A percentile compares a stretch with the other conserved stretches of the same genome.
phyloP scores from a whole-genome alignment of 1,284 basidiomycete species.

The Microbotryum silenes-acaulis region DNA sequence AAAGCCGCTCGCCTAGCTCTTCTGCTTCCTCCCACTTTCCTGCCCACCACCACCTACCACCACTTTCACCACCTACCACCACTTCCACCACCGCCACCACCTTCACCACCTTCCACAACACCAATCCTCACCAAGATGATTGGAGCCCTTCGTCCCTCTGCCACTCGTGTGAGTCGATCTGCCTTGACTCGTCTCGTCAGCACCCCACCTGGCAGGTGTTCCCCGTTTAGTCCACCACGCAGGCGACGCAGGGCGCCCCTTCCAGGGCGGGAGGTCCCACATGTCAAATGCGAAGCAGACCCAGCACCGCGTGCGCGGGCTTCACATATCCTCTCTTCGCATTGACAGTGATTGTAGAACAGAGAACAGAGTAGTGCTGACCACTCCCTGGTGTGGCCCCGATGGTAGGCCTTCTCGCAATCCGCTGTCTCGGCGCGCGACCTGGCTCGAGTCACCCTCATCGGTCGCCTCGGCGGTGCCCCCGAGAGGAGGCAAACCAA shows the following conservation, averaged over 20 bases:
- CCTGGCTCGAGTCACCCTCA: constrained; percentile 62
- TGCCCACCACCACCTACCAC: not conserved
- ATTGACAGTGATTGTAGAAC: not conserved
- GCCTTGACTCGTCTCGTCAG: not conserved
- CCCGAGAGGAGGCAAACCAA: constrained; percentile 61
- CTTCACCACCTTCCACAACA: not conserved
- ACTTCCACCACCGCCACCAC: not conserved
- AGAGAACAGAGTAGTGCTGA: not conserved
- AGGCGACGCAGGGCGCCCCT: not conserved
- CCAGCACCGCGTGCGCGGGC: too few relatives aligned
- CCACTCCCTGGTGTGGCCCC: not conserved
- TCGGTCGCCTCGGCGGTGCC: constrained; percentile 62
- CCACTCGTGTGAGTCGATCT: constrained; percentile 14
- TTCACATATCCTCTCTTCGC: not conserved
- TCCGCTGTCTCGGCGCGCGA: constrained; percentile 39
- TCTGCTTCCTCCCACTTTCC: not conserved
- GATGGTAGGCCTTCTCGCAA: constrained; percentile 61
- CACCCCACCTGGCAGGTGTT: not conserved
- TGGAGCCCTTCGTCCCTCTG: constrained; percentile 18
- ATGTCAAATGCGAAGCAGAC: too few relatives aligned
- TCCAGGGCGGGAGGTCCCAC: too few relatives aligned
- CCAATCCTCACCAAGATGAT: constrained; percentile 10
- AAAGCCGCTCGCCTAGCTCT: not conserved
- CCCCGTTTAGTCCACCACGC: not conserved
- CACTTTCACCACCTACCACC: not conserved